These are phyloP conservation scores for Trichothecium sympodiale DNA, from an alignment of 2,329 filamentous ascomycete genomes.

Conservation along the genomic window DNA sequence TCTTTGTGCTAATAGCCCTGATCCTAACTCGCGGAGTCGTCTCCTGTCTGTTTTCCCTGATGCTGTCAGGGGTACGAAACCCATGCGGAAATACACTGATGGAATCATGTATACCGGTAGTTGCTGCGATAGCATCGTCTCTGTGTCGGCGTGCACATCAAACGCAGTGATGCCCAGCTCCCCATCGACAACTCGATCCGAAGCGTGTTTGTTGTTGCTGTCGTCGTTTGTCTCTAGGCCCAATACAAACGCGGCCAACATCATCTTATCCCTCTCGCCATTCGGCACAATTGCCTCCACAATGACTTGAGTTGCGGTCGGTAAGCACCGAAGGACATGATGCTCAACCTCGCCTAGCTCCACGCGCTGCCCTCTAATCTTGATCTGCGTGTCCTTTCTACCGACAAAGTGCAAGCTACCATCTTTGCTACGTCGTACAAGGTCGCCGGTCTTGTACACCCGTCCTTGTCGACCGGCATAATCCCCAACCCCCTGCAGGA, in stretches of 20 bases:
- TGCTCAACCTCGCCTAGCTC: conserved; percentile 25
- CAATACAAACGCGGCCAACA: not conserved
- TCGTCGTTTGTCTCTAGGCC: not conserved
- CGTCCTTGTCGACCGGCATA: conserved; percentile 26
- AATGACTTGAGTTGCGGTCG: not conserved
- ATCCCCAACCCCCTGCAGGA: conserved; percentile 24
- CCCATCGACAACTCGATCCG: not conserved
- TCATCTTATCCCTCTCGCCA: not conserved
- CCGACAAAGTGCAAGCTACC: conserved; percentile 16
- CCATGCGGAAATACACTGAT: not conserved
- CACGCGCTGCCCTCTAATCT: conserved; percentile 38
- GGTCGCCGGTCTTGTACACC: conserved; percentile 35
- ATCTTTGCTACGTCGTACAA: conserved; percentile 17
- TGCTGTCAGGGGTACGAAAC: not conserved
- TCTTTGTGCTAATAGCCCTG: not conserved
- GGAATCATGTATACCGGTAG: conserved; percentile 2
- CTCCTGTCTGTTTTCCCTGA: conserved; percentile 1
- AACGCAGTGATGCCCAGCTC: no score
- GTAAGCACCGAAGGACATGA: conserved; percentile 1
- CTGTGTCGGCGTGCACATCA: no score
- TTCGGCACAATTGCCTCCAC: not conserved
- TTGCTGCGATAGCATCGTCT: not conserved
- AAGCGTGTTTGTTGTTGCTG: not conserved
- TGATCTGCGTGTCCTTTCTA: conserved; percentile 37
- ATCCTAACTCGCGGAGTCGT: not conserved